phyloP scores from a whole-genome alignment of 192 early-diverging fungal genomes.

The Podila minutissima region DNA sequence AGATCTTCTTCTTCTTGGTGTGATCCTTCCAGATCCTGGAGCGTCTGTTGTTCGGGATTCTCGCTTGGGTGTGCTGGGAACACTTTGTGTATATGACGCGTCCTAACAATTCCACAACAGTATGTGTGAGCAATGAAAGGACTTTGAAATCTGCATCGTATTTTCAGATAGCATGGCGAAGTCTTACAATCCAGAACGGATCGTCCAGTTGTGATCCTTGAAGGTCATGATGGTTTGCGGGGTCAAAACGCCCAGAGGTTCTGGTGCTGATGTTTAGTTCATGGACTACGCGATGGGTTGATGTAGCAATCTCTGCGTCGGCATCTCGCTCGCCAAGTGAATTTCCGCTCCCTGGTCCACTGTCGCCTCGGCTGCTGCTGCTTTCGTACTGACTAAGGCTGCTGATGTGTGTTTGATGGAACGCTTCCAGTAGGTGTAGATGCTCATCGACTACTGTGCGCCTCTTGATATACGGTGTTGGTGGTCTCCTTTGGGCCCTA shows the following conservation, averaged over 20 bases:
- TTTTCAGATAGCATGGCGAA: background rate
- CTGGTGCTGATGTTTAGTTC: background rate
- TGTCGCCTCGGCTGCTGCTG: background rate
- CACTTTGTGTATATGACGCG: background rate
- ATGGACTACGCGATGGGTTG: background rate
- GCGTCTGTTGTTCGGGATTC: constrained; percentile 17
- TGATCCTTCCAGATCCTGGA: constrained; percentile 36
- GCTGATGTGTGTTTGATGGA: constrained; percentile 30
- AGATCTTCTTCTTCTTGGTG: constrained; percentile 27
- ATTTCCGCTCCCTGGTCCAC: background rate
- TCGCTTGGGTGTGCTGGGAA: constrained; percentile 30
- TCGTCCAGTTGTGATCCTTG: background rate
- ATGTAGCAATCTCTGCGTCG: background rate
- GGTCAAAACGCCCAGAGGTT: background rate
- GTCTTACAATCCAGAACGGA: background rate
- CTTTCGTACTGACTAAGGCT: background rate
- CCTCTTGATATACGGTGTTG: constrained; percentile 23
- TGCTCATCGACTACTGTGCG: constrained; percentile 34
- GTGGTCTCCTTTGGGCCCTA: constrained; percentile 17
- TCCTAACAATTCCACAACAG: constrained; percentile 4
- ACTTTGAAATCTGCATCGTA: background rate
- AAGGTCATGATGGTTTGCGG: background rate
- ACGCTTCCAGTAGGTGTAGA: constrained; percentile 21
- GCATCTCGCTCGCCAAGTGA: background rate
- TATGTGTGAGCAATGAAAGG: background rate